phyloP scores from a whole-genome alignment of 192 early-diverging fungal genomes.

The Coemansia sp. region DNA sequence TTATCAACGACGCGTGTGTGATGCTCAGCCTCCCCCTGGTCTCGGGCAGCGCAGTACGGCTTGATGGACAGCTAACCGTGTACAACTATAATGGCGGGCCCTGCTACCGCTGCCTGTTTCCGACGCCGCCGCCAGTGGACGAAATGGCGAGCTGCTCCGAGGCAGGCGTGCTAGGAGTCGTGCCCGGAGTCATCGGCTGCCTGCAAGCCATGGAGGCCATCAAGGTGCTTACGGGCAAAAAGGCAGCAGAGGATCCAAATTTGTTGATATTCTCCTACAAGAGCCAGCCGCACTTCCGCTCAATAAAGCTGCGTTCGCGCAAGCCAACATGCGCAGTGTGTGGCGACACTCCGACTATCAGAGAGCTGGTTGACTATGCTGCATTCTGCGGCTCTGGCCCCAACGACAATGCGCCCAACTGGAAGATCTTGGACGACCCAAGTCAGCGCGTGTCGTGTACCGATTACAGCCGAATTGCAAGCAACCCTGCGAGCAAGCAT shows the following conservation, averaged over 20 bases:
- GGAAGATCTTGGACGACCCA: slow-evolving; percentile 34
- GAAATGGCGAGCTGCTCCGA: slow-evolving; percentile 88
- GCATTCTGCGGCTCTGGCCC: slow-evolving; percentile 83
- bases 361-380: slow-evolving; percentile 83
- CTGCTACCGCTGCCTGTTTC: slow-evolving; percentile 96
- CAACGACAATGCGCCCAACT: slow-evolving; percentile 63
- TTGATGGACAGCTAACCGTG: slow-evolving; percentile 95
- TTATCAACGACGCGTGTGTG: slow-evolving; percentile 93
- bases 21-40: slow-evolving; percentile 77
- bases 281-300: slow-evolving; percentile 67
- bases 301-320: slow-evolving; percentile 71
- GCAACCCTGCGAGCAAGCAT: slow-evolving; percentile 35
- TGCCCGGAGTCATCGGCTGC: slow-evolving; percentile 90
- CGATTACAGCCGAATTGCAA: slow-evolving; percentile 53
- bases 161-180: slow-evolving; percentile 89
- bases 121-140: slow-evolving; percentile 85
- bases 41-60: slow-evolving; percentile 82
- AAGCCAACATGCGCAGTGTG: slow-evolving; percentile 80
- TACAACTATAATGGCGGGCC: slow-evolving; percentile 89
- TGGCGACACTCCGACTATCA: slow-evolving; percentile 78
- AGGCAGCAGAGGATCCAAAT: slow-evolving; percentile 56
- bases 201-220: slow-evolving; percentile 91
- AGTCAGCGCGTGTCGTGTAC: slow-evolving; percentile 52
- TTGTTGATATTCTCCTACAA: slow-evolving; percentile 80
- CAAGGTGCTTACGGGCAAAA: slow-evolving; percentile 73